Evolutionary conservation across 2,329 filamentous ascomycete genomes (phyloP), one percentile per base, ranked within the genome.

Genomic region (Gremmenia infestans): DNA sequence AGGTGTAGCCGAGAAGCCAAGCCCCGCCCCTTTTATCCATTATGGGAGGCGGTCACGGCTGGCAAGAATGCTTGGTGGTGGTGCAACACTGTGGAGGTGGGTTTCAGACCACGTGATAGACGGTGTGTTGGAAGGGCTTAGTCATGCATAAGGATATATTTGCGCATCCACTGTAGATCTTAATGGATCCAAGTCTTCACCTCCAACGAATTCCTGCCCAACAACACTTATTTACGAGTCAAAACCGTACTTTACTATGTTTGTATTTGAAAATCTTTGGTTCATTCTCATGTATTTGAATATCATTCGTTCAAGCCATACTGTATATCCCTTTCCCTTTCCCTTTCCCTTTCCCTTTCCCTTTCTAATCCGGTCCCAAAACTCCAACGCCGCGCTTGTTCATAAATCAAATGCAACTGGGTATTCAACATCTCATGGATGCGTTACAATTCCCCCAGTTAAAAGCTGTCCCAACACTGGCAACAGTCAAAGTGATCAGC

Each of bases 391-490:
- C 42, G 17, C 42, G 42, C 42, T 45, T 45, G 12, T 45, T 12
- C 42, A 12, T 45, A 12, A 23, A 45, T 17, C 12, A 22, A 23
- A 45, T 7, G 5, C 22, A 45, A 45, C 14, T 45, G 15, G 17
- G 11, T 12, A 45, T 22, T 22, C 6, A 23, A 14, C 42, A 45
- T 22, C 12, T 45, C 42, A 23, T 25, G 36, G 14, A 5, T 23
- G 35, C 5, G 4, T 23, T 22, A 52, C 54, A 56, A 14, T 15
- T 53, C 12, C 65, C 65, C 65, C 64, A 66, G 53, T 66, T 63
- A 47, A 67, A 68, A 19, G 63, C 66, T 0, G 63, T 66, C 8
- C 65, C 66, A 17, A 67, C 64, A 43, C 55, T 54, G 2, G 61
- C 61, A 22, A 68, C 54, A 15, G 64, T 67, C 42, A 67, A 54